These are phyloP conservation scores for Plasmodium adleri DNA, from an alignment of 169 alveolate species.

Conservation along the genomic window DNA sequence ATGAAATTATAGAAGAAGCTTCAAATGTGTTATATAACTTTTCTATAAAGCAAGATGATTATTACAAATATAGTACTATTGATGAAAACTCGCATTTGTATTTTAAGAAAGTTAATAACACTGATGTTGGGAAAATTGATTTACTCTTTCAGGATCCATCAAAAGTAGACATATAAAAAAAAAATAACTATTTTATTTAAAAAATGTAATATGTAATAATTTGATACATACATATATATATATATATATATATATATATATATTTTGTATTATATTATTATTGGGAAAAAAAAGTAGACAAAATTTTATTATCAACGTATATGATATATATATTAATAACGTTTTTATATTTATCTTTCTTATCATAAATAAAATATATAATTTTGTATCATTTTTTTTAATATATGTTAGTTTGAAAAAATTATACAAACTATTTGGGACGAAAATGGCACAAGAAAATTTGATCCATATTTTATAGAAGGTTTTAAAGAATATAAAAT, in stretches of 20 bases:
- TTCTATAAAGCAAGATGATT: slow-evolving; percentile 4
- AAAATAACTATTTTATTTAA: neutral
- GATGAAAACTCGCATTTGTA: slow-evolving; percentile 20
- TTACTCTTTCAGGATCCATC: slow-evolving; percentile 23
- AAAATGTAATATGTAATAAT: no score
- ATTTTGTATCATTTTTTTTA: slow-evolving; percentile 9
- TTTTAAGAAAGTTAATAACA: slow-evolving; percentile 52
- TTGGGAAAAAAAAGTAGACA: no score
- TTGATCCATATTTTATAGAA: slow-evolving; percentile 44
- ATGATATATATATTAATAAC: no score
- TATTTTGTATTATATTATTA: no score
- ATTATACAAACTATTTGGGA: slow-evolving; percentile 50
- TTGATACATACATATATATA: no score
- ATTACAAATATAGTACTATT: slow-evolving; percentile 15
- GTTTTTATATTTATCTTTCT: no score
- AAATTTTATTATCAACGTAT: no score
- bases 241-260: no score
- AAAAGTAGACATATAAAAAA: slow-evolving; percentile 11
- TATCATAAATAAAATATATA: no score
- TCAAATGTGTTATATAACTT: slow-evolving; percentile 7
- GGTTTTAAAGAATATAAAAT: slow-evolving; percentile 9
- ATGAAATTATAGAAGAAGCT: slow-evolving; percentile 44
- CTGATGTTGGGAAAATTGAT: slow-evolving; percentile 56
- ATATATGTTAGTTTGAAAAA: slow-evolving; percentile 16
- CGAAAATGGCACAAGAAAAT: slow-evolving; percentile 46